Evolutionary conservation across 2,329 filamentous ascomycete species (phyloP).

Genomic region (Trichoderma sp.): DNA sequence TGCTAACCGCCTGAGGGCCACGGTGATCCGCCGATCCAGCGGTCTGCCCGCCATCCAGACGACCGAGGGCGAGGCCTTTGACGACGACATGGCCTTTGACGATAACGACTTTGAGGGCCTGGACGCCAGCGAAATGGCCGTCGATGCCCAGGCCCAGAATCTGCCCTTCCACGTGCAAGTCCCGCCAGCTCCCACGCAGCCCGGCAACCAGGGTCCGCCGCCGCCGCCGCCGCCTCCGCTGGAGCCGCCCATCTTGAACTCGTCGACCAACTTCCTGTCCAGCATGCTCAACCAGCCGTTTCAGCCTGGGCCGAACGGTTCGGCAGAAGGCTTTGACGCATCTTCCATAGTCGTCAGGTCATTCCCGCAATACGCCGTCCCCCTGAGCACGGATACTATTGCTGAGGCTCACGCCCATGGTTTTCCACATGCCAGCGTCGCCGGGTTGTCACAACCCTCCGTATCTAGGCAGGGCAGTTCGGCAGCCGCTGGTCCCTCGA

Average conservation of each 20-base stretch:
- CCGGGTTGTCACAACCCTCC: conserved; percentile 35
- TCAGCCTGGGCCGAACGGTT: conserved; percentile 34
- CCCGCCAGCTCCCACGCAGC: conserved; percentile 22
- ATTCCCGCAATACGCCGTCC: conserved; percentile 32
- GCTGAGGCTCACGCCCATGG: conserved; percentile 31
- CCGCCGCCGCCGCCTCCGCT: conserved; percentile 37
- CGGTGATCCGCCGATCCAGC: conserved; percentile 23
- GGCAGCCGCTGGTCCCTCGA: conserved; percentile 34
- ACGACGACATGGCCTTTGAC: conserved; percentile 50
- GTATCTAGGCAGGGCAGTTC: conserved; percentile 33
- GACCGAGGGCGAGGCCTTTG: conserved; percentile 42
- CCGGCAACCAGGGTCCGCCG: conserved; percentile 30
- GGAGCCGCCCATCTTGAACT: conserved; percentile 10
- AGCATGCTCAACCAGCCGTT: conserved; percentile 23
- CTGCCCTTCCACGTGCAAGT: conserved; percentile 24
- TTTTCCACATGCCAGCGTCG: conserved; percentile 38
- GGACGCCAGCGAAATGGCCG: conserved; percentile 45
- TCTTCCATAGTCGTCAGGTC: neutral
- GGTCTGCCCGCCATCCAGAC: conserved; percentile 32
- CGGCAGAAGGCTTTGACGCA: conserved; percentile 28
- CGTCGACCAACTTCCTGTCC: conserved; percentile 11
- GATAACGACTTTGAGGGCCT: conserved; percentile 49
- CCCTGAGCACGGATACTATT: conserved; percentile 26
- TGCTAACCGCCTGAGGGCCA: conserved; percentile 18
- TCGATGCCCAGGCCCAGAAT: conserved; percentile 40